Base-by-base conservation (phyloP, 2,329 filamentous ascomycete species). In the Microdochium nivale region DNA sequence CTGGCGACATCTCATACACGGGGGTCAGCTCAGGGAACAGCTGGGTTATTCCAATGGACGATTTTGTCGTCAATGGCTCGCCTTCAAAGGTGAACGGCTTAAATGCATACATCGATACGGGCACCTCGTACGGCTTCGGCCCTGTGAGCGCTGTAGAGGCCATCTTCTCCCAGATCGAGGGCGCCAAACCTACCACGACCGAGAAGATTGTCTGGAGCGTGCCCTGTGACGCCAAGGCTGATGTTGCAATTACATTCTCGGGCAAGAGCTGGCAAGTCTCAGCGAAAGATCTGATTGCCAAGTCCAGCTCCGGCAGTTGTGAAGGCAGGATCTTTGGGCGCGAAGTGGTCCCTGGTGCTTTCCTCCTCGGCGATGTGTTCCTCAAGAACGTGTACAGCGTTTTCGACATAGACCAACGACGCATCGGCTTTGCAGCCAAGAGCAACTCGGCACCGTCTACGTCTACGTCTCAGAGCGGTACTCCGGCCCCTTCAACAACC, bases 381-480 rank as follows among this genome's bases (percentile, higher is more conserved):
- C 70, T 96, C 55, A 95, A 95, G 72, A 95, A 95, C 59, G 90
- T 95, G 16, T 95, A 95, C 64, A 76, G 82, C 1, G 84, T 94
- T 24, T 95, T 95, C 64, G 90, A 96, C 65, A 81, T 80, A 50
- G 89, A 92, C 55, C 63, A 82, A 56, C 69, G 67, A 44, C 78
- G 77, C 49, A 80, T 90, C 56, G 87, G 85, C 21, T 44, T 44
- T 13, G 40, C 40, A 24, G 40, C 40, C 9, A 44, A 44, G 40
- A 44, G 40, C 21, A 24, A 44, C 5, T 19, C 16, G 40, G 14
- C 40, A 10, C 9, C 35, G 27, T 33, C 25, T 11, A 10, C 50
- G 16, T 21, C 49, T n/a, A 49, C 52, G 21, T 23, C 25, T 11
- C 8, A 46, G 52, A 27, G 21, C 51, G 19, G 23, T 23, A 14